Evolutionary conservation across 164 flowering plant species (phyloP).

Genomic region (Hamamelis virginiana): DNA sequence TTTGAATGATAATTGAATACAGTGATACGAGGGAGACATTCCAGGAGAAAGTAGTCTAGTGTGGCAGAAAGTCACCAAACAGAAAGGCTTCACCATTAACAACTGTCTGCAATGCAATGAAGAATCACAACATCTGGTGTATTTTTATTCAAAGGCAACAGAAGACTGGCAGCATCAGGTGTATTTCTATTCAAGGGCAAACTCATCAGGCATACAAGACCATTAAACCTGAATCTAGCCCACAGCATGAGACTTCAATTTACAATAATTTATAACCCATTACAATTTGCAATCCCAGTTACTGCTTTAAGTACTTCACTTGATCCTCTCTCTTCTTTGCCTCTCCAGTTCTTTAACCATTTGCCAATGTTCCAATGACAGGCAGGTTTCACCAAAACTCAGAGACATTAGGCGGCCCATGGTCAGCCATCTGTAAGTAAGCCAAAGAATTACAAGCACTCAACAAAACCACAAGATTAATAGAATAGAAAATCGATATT

Average conservation of each 20-base stretch:
- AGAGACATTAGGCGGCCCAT: constrained; percentile 76
- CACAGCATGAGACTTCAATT: neutral
- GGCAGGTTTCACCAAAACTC: constrained; percentile 71
- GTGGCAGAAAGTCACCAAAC: too few relatives aligned
- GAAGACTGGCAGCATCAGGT: too few relatives aligned
- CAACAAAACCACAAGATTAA: neutral
- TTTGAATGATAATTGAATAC: too few relatives aligned
- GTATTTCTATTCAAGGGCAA: too few relatives aligned
- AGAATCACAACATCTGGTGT: too few relatives aligned
- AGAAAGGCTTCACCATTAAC: too few relatives aligned
- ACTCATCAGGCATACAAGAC: too few relatives aligned
- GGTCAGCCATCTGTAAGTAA: constrained; percentile 70
- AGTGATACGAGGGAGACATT: too few relatives aligned
- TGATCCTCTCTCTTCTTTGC: constrained; percentile 63
- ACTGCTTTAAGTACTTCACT: constrained; percentile 15
- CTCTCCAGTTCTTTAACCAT: constrained; percentile 88
- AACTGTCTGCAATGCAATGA: too few relatives aligned
- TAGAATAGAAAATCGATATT: neutral
- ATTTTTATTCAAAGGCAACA: too few relatives aligned
- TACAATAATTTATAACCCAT: neutral
- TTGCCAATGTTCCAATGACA: constrained; percentile 86
- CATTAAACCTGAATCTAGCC: neutral
- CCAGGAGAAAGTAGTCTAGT: too few relatives aligned
- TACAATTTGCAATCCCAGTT: neutral
- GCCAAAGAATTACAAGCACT: neutral